These are phyloP conservation scores for Alliaria petiolata DNA, from an alignment of 345 rosid species.

Conservation along the genomic window DNA sequence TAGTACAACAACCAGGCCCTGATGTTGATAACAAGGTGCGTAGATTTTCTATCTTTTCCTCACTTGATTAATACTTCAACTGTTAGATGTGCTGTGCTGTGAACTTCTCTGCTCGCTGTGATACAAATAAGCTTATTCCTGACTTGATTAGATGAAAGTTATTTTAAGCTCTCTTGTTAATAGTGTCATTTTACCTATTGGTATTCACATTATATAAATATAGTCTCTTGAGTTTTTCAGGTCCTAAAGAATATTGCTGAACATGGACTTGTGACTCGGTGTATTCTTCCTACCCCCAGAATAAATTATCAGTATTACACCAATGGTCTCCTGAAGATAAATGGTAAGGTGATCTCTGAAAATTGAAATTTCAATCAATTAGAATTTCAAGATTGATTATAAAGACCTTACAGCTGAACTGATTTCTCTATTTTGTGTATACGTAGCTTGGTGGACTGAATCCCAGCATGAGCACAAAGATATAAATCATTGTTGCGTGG, in stretches of 20 bases:
- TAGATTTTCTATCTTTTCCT: no score
- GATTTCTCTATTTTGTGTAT: neutral
- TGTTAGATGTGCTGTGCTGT: no score
- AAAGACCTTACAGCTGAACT: neutral
- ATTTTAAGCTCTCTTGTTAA: no score
- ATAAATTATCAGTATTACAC: slow-evolving; percentile 87
- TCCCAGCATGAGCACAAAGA: slow-evolving; percentile 90
- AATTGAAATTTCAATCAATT: neutral
- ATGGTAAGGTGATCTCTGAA: slow-evolving; percentile 65
- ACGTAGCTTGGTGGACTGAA: no score
- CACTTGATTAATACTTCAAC: no score
- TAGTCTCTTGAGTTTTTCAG: slow-evolving; percentile 33
- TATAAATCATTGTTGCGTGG: slow-evolving; percentile 78
- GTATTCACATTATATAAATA: no score
- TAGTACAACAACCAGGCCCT: no score
- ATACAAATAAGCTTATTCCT: no score
- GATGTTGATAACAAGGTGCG: no score
- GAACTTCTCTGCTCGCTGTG: no score
- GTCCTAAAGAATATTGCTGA: slow-evolving; percentile 79
- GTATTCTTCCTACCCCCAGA: slow-evolving; percentile 60
- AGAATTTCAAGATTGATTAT: neutral
- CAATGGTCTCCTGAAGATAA: slow-evolving; percentile 80
- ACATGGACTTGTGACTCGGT: slow-evolving; percentile 81
- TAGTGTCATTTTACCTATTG: no score
- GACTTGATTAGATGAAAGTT: no score